These are phyloP conservation scores for Hordeum pubiflorum DNA, from an alignment of 202 grass and related monocot genomes.

Conservation along the genomic window DNA sequence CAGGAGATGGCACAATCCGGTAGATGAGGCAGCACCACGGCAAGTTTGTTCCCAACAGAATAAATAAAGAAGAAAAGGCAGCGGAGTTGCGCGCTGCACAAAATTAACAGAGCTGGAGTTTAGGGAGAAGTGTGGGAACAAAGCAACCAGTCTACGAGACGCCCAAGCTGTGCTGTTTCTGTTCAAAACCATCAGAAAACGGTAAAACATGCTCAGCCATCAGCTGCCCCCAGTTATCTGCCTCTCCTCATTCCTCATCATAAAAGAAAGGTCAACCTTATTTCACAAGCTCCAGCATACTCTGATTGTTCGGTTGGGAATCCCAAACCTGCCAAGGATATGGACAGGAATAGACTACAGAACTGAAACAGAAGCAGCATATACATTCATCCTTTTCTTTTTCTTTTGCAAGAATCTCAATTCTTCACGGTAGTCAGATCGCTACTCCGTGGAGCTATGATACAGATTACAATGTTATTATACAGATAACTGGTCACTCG, in stretches of 20 bases:
- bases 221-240: not conserved
- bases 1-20: too few relatives aligned
- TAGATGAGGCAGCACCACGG: too few relatives aligned
- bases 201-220: not conserved
- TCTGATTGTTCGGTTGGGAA: not conserved
- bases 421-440: not conserved
- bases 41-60: too few relatives aligned
- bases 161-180: not conserved
- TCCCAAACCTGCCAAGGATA: not conserved
- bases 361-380: too few relatives aligned
- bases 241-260: not conserved
- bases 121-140: too few relatives aligned
- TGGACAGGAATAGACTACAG: not conserved
- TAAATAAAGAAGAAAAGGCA: too few relatives aligned
- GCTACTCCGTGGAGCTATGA: not conserved
- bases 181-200: not conserved
- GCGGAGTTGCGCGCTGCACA: too few relatives aligned
- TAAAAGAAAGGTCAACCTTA: not conserved
- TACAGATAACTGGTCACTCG: not conserved
- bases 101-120: too few relatives aligned
- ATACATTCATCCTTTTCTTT: too few relatives aligned
- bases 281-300: not conserved
- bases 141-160: too few relatives aligned
- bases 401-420: not conserved
- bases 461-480: not conserved